A percentile compares a stretch with the other conserved stretches of the same genome.
Evolutionary conservation across 441 rosid species (phyloP).

Genomic region (Lepidium campestre): DNA sequence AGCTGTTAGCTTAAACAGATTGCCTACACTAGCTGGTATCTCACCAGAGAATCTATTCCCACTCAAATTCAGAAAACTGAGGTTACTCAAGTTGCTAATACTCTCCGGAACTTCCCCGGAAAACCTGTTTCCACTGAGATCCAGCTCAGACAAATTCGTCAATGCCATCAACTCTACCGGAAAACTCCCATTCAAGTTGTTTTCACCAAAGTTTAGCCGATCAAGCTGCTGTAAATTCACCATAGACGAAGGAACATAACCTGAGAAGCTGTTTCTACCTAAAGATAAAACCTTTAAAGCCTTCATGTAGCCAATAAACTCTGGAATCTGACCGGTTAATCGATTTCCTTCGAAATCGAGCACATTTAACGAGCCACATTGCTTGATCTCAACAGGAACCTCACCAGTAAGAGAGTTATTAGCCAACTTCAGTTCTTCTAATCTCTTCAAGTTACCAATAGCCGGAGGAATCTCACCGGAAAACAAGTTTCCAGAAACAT

Average conservation of each 20-base stretch:
- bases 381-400: conserved; percentile 57
- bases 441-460: conserved; percentile 46
- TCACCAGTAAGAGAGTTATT: conserved; percentile 60
- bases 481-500: conserved; percentile 64
- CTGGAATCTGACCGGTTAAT: conserved; percentile 57
- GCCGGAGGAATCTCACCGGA: conserved; percentile 59
- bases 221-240: conserved; percentile 45
- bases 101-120: conserved; percentile 59
- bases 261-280: conserved; percentile 57
- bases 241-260: conserved; percentile 55
- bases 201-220: conserved; percentile 44
- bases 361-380: conserved; percentile 52
- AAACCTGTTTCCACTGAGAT: conserved; percentile 65
- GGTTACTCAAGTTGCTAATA: conserved; percentile 58
- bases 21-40: conserved; percentile 64
- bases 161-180: conserved; percentile 57
- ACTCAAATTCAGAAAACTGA: conserved; percentile 63
- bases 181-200: conserved; percentile 58
- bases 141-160: conserved; percentile 58
- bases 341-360: conserved; percentile 68
- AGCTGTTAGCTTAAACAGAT: conserved; percentile 57
- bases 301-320: conserved; percentile 49
- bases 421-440: conserved; percentile 61
- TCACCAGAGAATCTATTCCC: conserved; percentile 60
- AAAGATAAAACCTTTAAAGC: conserved; percentile 57